Conservation (phyloP, 306 rosid genomes). For the Cucumis hystrix region DNA sequence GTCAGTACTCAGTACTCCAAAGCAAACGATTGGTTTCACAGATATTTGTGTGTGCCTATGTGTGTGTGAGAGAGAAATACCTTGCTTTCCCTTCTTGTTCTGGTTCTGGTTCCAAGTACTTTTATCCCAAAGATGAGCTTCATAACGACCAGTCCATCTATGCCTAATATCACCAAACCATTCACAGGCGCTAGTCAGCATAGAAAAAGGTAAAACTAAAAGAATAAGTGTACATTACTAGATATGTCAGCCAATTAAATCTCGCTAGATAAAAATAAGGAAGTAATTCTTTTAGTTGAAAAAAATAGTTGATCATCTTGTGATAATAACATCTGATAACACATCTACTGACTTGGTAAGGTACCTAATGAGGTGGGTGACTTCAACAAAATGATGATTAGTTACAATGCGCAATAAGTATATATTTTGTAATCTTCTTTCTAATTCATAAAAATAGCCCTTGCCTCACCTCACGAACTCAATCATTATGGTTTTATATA, state of each 20-base stretch:
- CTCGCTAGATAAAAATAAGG: background rate
- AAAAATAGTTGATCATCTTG: background rate
- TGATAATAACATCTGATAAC: background rate
- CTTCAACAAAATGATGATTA: background rate
- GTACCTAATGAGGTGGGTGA: background rate
- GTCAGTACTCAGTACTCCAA: slow-evolving; percentile 16
- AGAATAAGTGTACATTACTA: background rate
- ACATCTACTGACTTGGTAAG: background rate
- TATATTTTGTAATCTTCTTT: background rate
- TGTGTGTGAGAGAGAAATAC: slow-evolving; percentile 17
- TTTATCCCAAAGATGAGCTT: slow-evolving; percentile 99
- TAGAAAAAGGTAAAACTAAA: background rate
- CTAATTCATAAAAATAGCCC: background rate
- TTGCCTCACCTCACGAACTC: background rate
- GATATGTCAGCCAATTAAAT: background rate
- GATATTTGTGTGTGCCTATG: background rate
- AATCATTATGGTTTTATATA: background rate
- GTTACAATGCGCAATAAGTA: background rate
- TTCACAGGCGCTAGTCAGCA: background rate
- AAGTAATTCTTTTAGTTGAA: background rate
- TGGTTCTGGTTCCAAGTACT: slow-evolving; percentile 99
- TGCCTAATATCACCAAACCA: slow-evolving; percentile 42
- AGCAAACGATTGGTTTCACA: background rate
- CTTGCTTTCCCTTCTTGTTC: slow-evolving; percentile 99
- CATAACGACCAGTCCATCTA: slow-evolving; percentile 99